These are phyloP conservation scores for Ganoderma lucidum DNA, from an alignment of 1,284 basidiomycete species.

Conservation along the genomic window DNA sequence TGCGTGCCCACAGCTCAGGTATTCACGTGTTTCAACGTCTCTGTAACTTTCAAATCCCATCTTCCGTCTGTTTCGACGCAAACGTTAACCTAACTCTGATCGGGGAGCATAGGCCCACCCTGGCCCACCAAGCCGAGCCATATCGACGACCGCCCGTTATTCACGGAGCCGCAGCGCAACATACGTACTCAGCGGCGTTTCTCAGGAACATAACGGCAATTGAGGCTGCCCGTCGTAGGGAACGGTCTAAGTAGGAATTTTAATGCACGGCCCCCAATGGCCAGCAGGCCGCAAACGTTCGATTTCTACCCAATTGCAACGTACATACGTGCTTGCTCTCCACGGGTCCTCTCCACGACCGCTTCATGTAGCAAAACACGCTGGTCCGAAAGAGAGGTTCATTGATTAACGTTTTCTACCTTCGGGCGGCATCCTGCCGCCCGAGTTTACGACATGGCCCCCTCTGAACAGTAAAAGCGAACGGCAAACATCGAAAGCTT, in stretches of 20 bases:
- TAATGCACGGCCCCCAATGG: background rate
- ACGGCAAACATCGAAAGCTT: background rate
- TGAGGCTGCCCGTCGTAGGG: background rate
- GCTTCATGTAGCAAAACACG: background rate
- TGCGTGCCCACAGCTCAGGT: background rate
- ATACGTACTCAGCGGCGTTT: conserved; percentile 1
- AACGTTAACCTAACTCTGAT: conserved; percentile 7
- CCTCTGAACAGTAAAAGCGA: background rate
- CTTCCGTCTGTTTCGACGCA: background rate
- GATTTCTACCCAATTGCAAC: background rate
- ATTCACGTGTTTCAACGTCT: background rate
- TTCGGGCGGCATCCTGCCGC: background rate
- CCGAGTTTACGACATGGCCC: background rate
- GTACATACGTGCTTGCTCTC: background rate
- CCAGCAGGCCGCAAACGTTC: too few species aligned
- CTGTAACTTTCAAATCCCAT: background rate
- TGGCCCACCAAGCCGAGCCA: background rate
- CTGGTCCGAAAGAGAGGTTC: background rate
- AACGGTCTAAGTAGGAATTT: background rate
- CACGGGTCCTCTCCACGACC: too few species aligned
- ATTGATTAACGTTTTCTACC: background rate
- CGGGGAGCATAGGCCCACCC: background rate
- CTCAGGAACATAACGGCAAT: background rate
- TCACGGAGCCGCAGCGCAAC: background rate
- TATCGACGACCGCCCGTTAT: background rate